Evolutionary conservation across 225 moss, liverwort and hornwort species (phyloP).

Genomic region (Pleurozium schreberi): DNA sequence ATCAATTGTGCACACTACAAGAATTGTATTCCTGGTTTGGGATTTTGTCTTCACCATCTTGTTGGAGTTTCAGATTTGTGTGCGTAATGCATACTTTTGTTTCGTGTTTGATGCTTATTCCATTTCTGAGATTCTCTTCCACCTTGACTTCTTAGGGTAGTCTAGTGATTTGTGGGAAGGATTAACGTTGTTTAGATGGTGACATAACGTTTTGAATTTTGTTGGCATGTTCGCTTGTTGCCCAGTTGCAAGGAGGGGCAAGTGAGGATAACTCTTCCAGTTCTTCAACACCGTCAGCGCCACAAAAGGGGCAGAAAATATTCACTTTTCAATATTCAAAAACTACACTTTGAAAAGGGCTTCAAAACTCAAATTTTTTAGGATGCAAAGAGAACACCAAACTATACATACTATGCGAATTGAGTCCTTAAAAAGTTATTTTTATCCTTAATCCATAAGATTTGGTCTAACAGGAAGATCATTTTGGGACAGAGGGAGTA

Average conservation of each 20-base stretch:
- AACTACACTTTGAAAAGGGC: no score
- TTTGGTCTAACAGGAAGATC: no score
- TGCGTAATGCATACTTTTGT: not conserved
- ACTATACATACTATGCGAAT: no score
- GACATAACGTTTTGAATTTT: not conserved
- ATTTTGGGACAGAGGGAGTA: no score
- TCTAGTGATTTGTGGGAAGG: not conserved
- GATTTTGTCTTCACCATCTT: not conserved
- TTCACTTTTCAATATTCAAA: no score
- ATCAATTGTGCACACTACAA: not conserved
- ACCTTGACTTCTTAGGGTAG: not conserved
- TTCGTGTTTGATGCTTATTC: not conserved
- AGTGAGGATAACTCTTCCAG: not conserved
- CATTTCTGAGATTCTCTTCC: not conserved
- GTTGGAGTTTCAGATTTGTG: not conserved
- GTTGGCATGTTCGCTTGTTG: not conserved
- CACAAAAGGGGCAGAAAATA: constrained; percentile 53
- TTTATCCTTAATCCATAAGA: no score
- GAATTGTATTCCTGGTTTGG: not conserved
- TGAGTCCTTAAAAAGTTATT: no score
- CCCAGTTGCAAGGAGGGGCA: constrained; percentile 21
- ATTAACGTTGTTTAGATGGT: not conserved
- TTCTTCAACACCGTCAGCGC: not conserved
- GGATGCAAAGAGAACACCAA: no score
- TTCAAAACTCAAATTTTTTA: no score